Conservation (phyloP, 192 early-diverging fungal genomes). For the Spizellomyces punctatus region DNA sequence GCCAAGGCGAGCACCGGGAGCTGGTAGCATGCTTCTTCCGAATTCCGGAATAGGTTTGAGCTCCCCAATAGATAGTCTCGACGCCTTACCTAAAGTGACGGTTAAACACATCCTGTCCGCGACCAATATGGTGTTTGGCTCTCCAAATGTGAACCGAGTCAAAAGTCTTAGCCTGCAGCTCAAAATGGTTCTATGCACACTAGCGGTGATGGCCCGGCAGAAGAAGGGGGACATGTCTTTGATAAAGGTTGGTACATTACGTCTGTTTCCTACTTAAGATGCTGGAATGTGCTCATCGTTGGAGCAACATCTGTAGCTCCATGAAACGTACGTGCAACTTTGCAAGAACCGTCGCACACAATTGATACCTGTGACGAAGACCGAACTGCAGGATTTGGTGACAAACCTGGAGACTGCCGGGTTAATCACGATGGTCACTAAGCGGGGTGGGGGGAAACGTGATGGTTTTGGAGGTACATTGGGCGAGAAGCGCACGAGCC, state of each 20-base stretch:
- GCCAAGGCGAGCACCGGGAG: background rate
- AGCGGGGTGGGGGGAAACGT: background rate
- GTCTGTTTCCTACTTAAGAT: background rate
- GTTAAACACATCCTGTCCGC: constrained; percentile 79
- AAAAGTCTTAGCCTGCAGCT: constrained; percentile 77
- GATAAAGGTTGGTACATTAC: constrained; percentile 40
- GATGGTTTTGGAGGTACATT: background rate
- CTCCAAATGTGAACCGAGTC: constrained; percentile 50
- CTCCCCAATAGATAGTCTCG: background rate
- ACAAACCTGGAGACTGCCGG: constrained; percentile 73
- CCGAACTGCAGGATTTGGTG: constrained; percentile 77
- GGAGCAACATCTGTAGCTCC: constrained; percentile 34
- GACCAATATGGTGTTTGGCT: constrained; percentile 56
- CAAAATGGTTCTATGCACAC: constrained; percentile 70
- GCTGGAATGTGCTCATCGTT: background rate
- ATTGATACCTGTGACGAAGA: constrained; percentile 67
- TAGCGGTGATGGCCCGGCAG: constrained; percentile 52
- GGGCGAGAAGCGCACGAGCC: background rate
- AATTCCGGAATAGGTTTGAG: background rate
- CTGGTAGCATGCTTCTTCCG: background rate
- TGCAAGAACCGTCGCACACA: constrained; percentile 52
- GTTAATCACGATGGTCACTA: constrained; percentile 45
- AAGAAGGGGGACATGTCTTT: constrained; percentile 52
- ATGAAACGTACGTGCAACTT: constrained; percentile 62
- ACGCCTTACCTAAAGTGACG: constrained; percentile 71